Conservation (phyloP, 768 basidiomycete species). For the Lactarius akahatsu region DNA sequence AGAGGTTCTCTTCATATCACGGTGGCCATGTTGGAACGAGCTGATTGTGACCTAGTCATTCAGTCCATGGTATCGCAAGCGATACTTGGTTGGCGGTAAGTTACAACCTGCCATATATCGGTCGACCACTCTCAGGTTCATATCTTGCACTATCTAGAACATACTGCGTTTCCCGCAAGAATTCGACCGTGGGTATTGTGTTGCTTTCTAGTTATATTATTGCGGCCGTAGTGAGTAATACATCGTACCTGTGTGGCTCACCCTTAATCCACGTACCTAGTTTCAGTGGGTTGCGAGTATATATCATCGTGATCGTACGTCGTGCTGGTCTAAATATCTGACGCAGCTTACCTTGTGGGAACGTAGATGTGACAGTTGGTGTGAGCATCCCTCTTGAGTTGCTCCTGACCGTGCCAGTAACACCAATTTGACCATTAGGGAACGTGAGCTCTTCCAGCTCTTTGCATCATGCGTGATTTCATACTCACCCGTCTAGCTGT, state of each 20-base stretch:
- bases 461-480: not conserved
- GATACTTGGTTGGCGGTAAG: constrained; percentile 60
- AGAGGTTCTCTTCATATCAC: constrained; percentile 47
- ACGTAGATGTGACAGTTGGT: constrained; percentile 10
- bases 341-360: constrained; percentile 20
- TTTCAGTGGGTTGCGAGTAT: constrained; percentile 59
- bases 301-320: constrained; percentile 49
- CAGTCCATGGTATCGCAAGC: constrained; percentile 65
- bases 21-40: not conserved
- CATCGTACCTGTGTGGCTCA: constrained; percentile 27
- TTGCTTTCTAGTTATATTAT: constrained; percentile 43
- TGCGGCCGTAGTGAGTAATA: constrained; percentile 44
- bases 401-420: not conserved
- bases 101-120: not conserved
- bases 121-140: not conserved
- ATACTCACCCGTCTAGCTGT: constrained; percentile 44
- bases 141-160: constrained; percentile 39
- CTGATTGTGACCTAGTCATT: constrained; percentile 42
- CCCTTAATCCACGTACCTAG: constrained; percentile 29
- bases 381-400: not conserved
- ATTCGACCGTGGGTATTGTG: constrained; percentile 41
- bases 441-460: constrained; percentile 33
- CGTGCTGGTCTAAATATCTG: constrained; percentile 8
- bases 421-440: constrained; percentile 32
- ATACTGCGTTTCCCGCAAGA: constrained; percentile 55